phyloP scores from a whole-genome alignment of 2,329 filamentous ascomycete genomes.

The Sphaerulina musiva region DNA sequence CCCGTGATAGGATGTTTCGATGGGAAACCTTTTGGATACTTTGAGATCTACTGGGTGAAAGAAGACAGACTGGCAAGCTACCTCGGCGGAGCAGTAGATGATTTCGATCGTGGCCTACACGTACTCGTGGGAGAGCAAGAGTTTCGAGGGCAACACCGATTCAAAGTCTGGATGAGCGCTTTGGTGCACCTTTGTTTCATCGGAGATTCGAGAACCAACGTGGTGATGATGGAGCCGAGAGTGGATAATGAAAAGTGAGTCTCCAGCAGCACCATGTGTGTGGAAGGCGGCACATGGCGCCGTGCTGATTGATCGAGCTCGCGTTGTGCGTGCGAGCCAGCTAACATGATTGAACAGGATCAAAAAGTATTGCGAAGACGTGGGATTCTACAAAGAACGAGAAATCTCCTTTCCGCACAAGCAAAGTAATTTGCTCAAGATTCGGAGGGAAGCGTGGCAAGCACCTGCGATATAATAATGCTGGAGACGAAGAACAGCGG shows the following conservation, averaged over 20 bases:
- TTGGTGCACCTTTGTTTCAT: slow-evolving; percentile 81
- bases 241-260: slow-evolving; percentile 79
- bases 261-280: too few species aligned
- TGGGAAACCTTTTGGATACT: slow-evolving; percentile 90
- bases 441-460: slow-evolving; percentile 73
- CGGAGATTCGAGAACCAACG: slow-evolving; percentile 72
- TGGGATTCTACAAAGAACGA: slow-evolving; percentile 78
- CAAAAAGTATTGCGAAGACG: slow-evolving; percentile 61
- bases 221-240: slow-evolving; percentile 78
- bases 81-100: slow-evolving; percentile 60
- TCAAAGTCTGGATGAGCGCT: slow-evolving; percentile 74
- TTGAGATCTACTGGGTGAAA: slow-evolving; percentile 97
- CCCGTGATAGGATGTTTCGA: slow-evolving; percentile 92
- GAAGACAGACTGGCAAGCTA: slow-evolving; percentile 73
- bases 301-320: too few species aligned
- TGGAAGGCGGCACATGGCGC: too few species aligned
- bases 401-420: slow-evolving; percentile 89
- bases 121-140: slow-evolving; percentile 87
- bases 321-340: too few species aligned
- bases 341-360: slow-evolving; percentile 46
- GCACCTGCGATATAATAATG: slow-evolving; percentile 46
- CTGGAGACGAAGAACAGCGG: neutral
- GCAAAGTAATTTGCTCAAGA: slow-evolving; percentile 76
- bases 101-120: slow-evolving; percentile 86
- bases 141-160: slow-evolving; percentile 69